A percentile compares a stretch with the other conserved stretches of the same genome.
Evolutionary conservation across 352 stramenopile genomes (phyloP).

Genomic region (Phytopythium helicoides): DNA sequence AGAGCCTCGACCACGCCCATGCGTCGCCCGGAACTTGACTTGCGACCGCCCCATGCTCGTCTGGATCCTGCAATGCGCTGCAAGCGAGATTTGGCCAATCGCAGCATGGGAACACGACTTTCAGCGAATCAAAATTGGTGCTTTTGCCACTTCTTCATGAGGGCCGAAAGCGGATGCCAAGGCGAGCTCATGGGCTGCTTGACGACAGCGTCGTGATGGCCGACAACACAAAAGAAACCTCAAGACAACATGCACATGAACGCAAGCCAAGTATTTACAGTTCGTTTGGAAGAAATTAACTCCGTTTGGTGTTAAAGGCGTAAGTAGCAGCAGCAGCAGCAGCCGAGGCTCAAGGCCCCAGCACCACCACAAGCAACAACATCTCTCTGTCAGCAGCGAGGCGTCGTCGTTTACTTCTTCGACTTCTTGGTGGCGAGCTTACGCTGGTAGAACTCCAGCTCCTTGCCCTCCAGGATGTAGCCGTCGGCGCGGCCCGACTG

Average conservation of each 20-base stretch:
- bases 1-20: slow-evolving; percentile 31
- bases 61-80: too few species aligned
- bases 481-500: slow-evolving; percentile 98
- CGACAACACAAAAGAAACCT: too few species aligned
- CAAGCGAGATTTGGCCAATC: too few species aligned
- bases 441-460: slow-evolving; percentile 99
- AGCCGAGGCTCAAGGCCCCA: background rate
- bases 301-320: slow-evolving; percentile 42
- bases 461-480: slow-evolving; percentile 99
- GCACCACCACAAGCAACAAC: background rate
- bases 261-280: slow-evolving; percentile 7
- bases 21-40: slow-evolving; percentile 60
- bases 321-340: background rate
- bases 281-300: slow-evolving; percentile 40
- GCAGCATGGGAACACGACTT: too few species aligned
- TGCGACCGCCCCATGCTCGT: slow-evolving; percentile 71
- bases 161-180: too few species aligned
- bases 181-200: too few species aligned
- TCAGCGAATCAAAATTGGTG: too few species aligned
- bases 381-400: slow-evolving; percentile 10
- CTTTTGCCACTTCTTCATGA: too few species aligned
- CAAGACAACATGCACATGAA: too few species aligned
- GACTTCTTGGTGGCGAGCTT: slow-evolving; percentile 99
- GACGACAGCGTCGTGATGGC: too few species aligned
- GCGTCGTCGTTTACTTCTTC: slow-evolving; percentile 85